phyloP scores from a whole-genome alignment of 176 grass and related monocot genomes.

The Bothriochloa decipiens region DNA sequence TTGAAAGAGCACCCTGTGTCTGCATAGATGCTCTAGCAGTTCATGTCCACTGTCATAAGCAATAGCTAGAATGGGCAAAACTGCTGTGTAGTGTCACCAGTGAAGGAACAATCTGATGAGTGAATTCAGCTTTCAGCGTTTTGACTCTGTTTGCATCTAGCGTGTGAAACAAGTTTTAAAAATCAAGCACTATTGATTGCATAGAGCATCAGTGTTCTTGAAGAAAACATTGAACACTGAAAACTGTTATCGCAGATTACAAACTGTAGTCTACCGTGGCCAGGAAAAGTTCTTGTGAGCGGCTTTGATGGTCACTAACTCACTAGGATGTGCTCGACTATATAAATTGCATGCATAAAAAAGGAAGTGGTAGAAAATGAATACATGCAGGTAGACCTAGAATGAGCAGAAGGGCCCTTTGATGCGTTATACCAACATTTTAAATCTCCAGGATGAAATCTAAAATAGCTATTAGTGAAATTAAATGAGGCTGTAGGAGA shows the following conservation, averaged over 20 bases:
- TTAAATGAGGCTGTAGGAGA: neutral
- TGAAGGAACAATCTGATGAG: neutral
- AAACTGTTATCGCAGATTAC: neutral
- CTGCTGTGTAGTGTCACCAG: neutral
- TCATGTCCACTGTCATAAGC: neutral
- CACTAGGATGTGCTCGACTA: neutral
- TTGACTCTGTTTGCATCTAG: neutral
- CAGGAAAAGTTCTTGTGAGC: neutral
- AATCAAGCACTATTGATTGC: neutral
- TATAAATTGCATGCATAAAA: too few species aligned
- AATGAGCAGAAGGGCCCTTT: neutral
- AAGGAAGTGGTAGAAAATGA: neutral
- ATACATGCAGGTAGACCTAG: neutral
- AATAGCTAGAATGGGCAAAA: neutral
- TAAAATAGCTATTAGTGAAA: neutral
- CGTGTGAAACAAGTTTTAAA: neutral
- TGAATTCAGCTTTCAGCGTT: neutral
- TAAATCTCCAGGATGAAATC: neutral
- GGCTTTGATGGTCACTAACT: neutral
- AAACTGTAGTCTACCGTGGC: neutral
- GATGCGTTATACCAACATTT: neutral
- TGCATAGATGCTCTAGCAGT: neutral
- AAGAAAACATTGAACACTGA: neutral
- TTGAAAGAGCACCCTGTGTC: constrained; percentile 43
- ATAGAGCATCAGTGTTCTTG: neutral